Evolutionary conservation across 805 yeast species (phyloP).

Genomic region (Suhomyces pyralidae): DNA sequence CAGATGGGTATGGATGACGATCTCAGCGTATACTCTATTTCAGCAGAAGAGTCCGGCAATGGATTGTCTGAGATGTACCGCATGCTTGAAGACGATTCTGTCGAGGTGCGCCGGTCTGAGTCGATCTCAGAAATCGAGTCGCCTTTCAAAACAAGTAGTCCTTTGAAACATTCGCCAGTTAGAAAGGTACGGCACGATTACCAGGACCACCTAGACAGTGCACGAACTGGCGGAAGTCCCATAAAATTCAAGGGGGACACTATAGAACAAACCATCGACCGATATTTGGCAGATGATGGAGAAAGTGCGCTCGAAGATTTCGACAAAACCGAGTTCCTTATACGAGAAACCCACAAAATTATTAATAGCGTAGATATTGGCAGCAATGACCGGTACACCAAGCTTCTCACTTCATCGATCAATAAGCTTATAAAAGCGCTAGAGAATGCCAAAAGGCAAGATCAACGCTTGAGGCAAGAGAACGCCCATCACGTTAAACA

Average conservation of each 20-base stretch:
- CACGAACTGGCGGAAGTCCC: conserved; percentile 13
- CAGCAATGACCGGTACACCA: conserved; percentile 21
- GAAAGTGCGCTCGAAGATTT: conserved; percentile 4
- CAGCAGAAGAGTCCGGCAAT: conserved; percentile 1
- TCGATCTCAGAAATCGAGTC: conserved; percentile 4
- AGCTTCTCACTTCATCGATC: conserved; percentile 25
- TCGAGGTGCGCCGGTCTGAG: conserved; percentile 11
- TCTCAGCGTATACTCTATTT: conserved; percentile 15
- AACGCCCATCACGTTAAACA: neutral
- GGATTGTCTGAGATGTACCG: conserved; percentile 11
- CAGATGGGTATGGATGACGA: conserved; percentile 10
- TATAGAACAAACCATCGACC: conserved; percentile 10
- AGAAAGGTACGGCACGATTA: conserved; percentile 16
- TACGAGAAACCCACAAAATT: conserved; percentile 28
- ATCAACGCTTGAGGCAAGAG: neutral
- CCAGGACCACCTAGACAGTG: conserved; percentile 14
- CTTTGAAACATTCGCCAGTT: conserved; percentile 13
- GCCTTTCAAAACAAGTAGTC: conserved; percentile 12
- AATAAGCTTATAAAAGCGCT: conserved; percentile 21
- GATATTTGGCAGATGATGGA: conserved; percentile 6
- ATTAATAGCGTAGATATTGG: conserved; percentile 24
- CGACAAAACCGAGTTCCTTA: conserved; percentile 19
- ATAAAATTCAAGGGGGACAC: conserved; percentile 8
- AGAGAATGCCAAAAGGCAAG: conserved; percentile 5
- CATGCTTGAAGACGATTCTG: conserved; percentile 17